A percentile compares a stretch with the other conserved stretches of the same genome.
Conservation (phyloP, 176 grass and related monocot species). For the Oryza longistaminata region DNA sequence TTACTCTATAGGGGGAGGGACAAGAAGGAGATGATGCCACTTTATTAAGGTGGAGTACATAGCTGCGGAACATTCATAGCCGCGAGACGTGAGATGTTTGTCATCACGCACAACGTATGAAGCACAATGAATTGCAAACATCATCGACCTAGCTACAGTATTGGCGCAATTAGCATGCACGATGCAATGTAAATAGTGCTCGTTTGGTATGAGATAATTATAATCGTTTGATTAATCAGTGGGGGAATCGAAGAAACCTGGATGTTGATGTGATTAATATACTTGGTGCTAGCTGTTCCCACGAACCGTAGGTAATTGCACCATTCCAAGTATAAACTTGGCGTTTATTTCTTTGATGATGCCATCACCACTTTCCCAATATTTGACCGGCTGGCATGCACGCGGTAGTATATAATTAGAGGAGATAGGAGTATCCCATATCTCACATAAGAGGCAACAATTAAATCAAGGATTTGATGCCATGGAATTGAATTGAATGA, state of each 20-base stretch:
- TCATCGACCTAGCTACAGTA: neutral
- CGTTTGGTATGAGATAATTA: too few relatives aligned
- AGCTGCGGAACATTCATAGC: neutral
- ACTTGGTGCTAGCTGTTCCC: neutral
- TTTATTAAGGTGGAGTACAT: neutral
- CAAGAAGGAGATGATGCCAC: neutral
- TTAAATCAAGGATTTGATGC: neutral
- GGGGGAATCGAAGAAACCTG: neutral
- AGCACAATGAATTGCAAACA: neutral
- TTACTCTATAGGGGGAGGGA: neutral
- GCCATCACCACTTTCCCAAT: neutral
- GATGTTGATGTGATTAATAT: neutral
- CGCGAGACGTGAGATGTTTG: constrained; percentile 11
- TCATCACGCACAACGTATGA: constrained; percentile 38
- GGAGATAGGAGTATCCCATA: too few relatives aligned
- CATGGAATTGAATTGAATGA: neutral
- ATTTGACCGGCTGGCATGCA: neutral
- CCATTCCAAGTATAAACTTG: neutral
- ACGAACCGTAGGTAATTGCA: neutral
- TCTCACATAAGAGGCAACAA: too few relatives aligned
- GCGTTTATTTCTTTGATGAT: neutral
- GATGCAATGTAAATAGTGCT: neutral
- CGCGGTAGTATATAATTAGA: neutral
- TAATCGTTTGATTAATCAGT: neutral
- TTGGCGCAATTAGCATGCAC: neutral